Evolutionary conservation across 805 yeast species (phyloP), one percentile per base, ranked within the genome.

Genomic region (Yamadazyma sp.): DNA sequence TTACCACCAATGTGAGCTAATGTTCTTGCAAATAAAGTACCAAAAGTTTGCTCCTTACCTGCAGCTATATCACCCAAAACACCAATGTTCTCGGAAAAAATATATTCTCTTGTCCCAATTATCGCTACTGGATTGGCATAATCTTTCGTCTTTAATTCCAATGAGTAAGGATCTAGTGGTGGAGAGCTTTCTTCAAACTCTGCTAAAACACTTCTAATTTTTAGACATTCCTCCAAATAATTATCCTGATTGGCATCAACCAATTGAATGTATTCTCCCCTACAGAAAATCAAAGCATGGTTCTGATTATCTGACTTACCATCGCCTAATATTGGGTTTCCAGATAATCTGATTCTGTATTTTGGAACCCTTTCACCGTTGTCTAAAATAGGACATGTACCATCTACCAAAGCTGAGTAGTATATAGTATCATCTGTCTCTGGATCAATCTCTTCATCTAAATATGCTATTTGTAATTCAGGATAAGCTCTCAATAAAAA

Each of bases 201-300:
- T 7, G 95, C 81, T 33, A 91, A 62, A 1, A 91, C 84, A 2
- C 94, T 78, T 48, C 96, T 75, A 25, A 91, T 83, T 66, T 91
- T 91, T 43, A 91, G 60, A 55, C 98, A 91, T 59, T 91, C 98
- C 57, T 91, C 98, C 20, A 91, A 60, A 53, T 91, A 91, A 56
- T 91, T 91, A 56, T 91, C 98, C 63, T 91, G 98, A 50, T 91
- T 91, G 1, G 98, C 96, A 69, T 91, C 98, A 40, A 91, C 80
- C 3, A 89, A 88, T 64, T 91, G 97, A 45, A 91, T 82, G 55
- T 88, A 89, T 53, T 91, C 98, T 15, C 98, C 98, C 37, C 98
- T 76, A 56, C 84, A 82, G 60, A 85, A 91, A 10, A 89, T 80
- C 25, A 91, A 56, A 2, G 95, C 78, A 55, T 85, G 85, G 53